Evolutionary conservation across 164 flowering plant species (phyloP), one percentile per base, ranked within the genome.

Genomic region (Vitis rupestris): DNA sequence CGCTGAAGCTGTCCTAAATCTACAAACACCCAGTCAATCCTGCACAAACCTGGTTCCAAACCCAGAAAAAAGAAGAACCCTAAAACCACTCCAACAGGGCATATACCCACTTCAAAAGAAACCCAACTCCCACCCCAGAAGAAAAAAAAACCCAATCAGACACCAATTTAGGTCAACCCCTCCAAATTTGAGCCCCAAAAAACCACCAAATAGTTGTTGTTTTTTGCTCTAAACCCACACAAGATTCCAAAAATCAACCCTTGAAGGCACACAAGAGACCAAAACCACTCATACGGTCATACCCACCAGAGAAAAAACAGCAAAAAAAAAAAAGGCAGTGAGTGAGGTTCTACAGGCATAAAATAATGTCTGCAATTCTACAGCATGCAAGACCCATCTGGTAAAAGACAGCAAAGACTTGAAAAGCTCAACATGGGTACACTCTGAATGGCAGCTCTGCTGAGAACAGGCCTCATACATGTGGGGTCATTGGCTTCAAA

Each of bases 81-180:
- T 44, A 62, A 56, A 77, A 65, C 68, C 80, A 72, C 74, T 65
- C 68, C 68, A 71, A 53, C 58, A 50, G 44, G 5, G 10, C 19
- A 23, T 49, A 72, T 4, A 57, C 69, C 76, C 71, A 79, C 67
- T 61, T 17, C 49, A 14, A 55, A 29, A 47, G 8, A 58, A 9
- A 27, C 61, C 27, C 30, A 30, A 29, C 70, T 13, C 54, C 50
- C 68, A 37, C 30, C 10, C 61, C 63, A 48, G 58, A 60, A 54
- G 63, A 31, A 60, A 51, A n/a, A 17, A 60, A 17, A 29, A 13
- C 31, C 51, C 56, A 67, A 17, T 48, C 53, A 70, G 50, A 71
- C 80, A 66, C 59, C 27, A 63, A 9, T 47, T 72, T 74, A 67
- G 76, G 76, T 77, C 75, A 80, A 80, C 80, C 69, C 69, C 75